Conservation (phyloP, 768 basidiomycete genomes). For the Termitomyces sp. region DNA sequence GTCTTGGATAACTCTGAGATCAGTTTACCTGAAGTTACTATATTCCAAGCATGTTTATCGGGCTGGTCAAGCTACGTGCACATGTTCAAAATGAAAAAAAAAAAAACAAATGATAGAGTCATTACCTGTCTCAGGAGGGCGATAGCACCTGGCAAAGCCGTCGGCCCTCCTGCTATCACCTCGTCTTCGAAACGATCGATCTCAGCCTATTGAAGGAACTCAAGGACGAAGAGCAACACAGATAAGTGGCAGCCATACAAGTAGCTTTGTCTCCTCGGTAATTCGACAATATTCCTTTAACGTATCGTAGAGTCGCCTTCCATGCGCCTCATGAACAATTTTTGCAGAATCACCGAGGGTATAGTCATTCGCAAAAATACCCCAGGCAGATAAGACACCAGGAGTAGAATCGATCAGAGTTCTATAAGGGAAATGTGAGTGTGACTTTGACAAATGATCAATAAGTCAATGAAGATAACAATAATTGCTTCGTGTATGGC, state of each 20-base stretch:
- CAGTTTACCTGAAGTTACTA: slow-evolving; percentile 69
- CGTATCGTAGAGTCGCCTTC: slow-evolving; percentile 71
- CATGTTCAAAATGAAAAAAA: background rate
- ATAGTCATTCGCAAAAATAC: slow-evolving; percentile 60
- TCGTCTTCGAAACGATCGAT: slow-evolving; percentile 74
- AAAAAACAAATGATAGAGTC: background rate
- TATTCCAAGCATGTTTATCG: slow-evolving; percentile 57
- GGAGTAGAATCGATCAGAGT: slow-evolving; percentile 81
- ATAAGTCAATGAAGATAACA: background rate
- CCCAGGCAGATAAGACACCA: slow-evolving; percentile 76
- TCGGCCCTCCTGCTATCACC: slow-evolving; percentile 59
- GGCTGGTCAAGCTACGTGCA: slow-evolving; percentile 23
- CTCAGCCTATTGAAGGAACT: slow-evolving; percentile 41
- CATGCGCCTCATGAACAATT: slow-evolving; percentile 62
- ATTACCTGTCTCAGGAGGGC: slow-evolving; percentile 50
- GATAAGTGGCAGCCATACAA: slow-evolving; percentile 32
- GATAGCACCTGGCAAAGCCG: slow-evolving; percentile 61
- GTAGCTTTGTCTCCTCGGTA: slow-evolving; percentile 46
- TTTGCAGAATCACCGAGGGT: slow-evolving; percentile 38
- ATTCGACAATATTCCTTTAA: slow-evolving; percentile 64
- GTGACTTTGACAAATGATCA: background rate
- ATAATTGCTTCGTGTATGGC: background rate
- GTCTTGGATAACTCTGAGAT: background rate
- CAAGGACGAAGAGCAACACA: background rate
- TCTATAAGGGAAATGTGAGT: slow-evolving; percentile 23